Evolutionary conservation across 306 rosid genomes (phyloP), one percentile per base, ranked within the genome.

Genomic region (Notholithocarpus densiflorus): DNA sequence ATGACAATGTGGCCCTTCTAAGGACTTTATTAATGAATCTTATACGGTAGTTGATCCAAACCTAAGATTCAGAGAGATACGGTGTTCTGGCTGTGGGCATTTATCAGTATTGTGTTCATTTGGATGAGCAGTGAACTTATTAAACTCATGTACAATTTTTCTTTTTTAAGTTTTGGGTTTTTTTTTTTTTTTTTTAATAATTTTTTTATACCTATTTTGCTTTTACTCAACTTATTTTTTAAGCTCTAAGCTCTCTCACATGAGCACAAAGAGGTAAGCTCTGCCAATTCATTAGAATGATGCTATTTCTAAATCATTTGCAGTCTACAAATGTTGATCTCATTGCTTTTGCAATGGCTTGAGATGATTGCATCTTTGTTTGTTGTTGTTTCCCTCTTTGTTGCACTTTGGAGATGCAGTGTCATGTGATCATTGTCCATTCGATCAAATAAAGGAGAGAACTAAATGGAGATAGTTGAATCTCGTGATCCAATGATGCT

Each of bases 401-500:
- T 26, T 56, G 56, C 73, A 56, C 13, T 12, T 27, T 6, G 55
- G 45, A 23, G 48, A 4, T 73, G 54, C 73, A 54, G 80, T 52
- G 76, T 80, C 89, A 83, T 85, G 72, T 88, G 91, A 52, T 20
- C 59, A 5, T 18, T 70, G 83, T 62, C 64, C 48, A 59, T 18
- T 15, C 5, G 6, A 21, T 68, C 60, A 45, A 54, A 53, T 68
- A 13, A 59, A 68, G 71, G 71, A 75, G 45, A 60, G 75, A 29
- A 7, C 9, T 34, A 19, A 70, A 12, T n/a, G 26, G 56, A 26
- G 64, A n/a, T 71, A 34, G 70, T 60, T 37, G 80, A 62, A 27
- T 57, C 72, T 70, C 80, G 81, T 20, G 88, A 88, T 88, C 86
- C 81, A 78, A 85, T 31, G 81, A 81, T 10, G 78, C 66, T 40